A percentile compares a stretch with the other conserved stretches of the same genome.
Evolutionary conservation across 2,329 filamentous ascomycete genomes (phyloP).

Genomic region (Fusarium irregulare): DNA sequence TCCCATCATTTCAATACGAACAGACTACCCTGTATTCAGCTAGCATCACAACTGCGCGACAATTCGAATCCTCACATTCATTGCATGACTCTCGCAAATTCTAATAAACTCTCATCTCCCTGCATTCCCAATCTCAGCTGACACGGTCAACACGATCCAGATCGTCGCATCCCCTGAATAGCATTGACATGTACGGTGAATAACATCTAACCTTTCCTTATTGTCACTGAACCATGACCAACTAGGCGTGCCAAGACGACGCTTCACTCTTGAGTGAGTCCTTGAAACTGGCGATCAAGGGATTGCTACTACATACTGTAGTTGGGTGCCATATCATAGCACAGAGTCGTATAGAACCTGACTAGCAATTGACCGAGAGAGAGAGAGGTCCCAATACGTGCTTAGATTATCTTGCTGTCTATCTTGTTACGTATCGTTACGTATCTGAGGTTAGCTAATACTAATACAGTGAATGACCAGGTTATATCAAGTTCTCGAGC

Average conservation of each 20-base stretch:
- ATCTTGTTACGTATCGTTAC: neutral
- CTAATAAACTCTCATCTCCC: neutral
- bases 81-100: neutral
- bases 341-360: conserved; percentile 1
- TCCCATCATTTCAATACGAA: neutral
- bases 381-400: neutral
- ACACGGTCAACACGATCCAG: conserved; percentile 10
- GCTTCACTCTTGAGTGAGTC: neutral
- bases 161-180: conserved; percentile 13
- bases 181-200: neutral
- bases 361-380: conserved; percentile 16
- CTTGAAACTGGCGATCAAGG: conserved; percentile 2
- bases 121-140: conserved; percentile 2
- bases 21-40: neutral
- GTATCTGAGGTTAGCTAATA: neutral
- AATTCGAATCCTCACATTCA: neutral
- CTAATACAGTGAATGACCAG: conserved; percentile 3
- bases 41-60: neutral
- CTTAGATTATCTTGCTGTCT: neutral
- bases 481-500: conserved; percentile 8
- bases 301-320: conserved; percentile 10
- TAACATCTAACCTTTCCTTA: neutral
- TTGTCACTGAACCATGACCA: neutral
- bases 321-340: conserved; percentile 1
- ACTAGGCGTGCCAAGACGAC: conserved; percentile 9